These are phyloP conservation scores for Cystofilobasidium macerans DNA, from an alignment of 768 basidiomycete species.

Conservation along the genomic window DNA sequence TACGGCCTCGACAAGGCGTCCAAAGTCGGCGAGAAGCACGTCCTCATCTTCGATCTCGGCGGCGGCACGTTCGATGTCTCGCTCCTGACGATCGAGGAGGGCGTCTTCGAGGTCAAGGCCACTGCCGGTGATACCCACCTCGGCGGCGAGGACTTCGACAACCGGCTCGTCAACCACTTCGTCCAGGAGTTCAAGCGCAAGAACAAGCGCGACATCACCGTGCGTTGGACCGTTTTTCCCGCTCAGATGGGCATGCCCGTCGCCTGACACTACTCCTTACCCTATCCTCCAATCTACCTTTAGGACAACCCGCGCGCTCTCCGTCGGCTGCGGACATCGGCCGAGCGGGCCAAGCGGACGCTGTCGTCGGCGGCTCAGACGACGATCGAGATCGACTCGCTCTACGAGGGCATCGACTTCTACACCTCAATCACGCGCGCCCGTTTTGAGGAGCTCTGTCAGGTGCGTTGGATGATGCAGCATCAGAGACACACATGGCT, in stretches of 20 bases:
- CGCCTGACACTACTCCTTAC: background rate
- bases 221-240: too few species aligned
- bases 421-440: slow-evolving; percentile 97
- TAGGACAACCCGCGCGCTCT: slow-evolving; percentile 88
- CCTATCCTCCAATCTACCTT: slow-evolving; percentile 42
- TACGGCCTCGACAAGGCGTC: slow-evolving; percentile 77
- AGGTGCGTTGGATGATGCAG: too few species aligned
- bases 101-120: slow-evolving; percentile 86
- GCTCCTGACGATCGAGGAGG: slow-evolving; percentile 89
- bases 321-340: slow-evolving; percentile 87
- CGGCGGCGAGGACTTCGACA: slow-evolving; percentile 99
- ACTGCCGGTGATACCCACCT: slow-evolving; percentile 98
- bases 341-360: slow-evolving; percentile 98
- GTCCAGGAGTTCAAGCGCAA: slow-evolving; percentile 43
- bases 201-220: slow-evolving; percentile 67
- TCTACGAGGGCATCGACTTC: slow-evolving; percentile 97
- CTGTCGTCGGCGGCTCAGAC: slow-evolving; percentile 97
- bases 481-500: too few species aligned
- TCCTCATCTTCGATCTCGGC: slow-evolving; percentile 98
- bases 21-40: slow-evolving; percentile 83
- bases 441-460: slow-evolving; percentile 99
- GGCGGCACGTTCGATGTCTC: slow-evolving; percentile 99
- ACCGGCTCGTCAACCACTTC: slow-evolving; percentile 94
- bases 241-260: too few species aligned
- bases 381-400: slow-evolving; percentile 97